A percentile compares a stretch with the other conserved stretches of the same genome.
Evolutionary conservation across 345 rosid genomes (phyloP).

Genomic region (Pistacia atlantica): DNA sequence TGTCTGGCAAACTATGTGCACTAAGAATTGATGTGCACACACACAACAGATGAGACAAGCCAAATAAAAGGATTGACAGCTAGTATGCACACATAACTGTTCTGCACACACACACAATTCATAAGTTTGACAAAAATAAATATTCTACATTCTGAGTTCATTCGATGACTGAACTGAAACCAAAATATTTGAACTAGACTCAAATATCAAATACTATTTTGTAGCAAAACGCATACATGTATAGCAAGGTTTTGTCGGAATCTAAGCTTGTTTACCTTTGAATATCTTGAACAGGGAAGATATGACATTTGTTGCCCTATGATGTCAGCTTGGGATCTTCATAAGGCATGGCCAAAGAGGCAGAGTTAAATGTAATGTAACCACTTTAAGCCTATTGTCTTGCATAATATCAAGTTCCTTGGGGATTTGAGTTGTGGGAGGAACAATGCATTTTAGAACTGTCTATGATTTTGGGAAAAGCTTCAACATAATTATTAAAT

Average conservation of each 20-base stretch:
- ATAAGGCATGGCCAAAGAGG: conserved; percentile 96
- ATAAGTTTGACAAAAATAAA: too few relatives aligned
- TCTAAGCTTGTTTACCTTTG: neutral
- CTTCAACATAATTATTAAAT: neutral
- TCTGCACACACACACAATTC: too few relatives aligned
- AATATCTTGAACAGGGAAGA: conserved; percentile 73
- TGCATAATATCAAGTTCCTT: conserved; percentile 10
- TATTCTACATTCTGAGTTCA: neutral
- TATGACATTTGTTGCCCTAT: conserved; percentile 95
- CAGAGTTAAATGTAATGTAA: conserved; percentile 70
- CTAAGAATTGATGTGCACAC: too few relatives aligned
- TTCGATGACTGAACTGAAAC: neutral
- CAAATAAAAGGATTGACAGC: too few relatives aligned
- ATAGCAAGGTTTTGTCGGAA: neutral
- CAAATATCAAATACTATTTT: neutral
- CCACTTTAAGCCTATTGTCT: neutral
- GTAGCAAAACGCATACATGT: neutral
- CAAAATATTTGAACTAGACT: neutral
- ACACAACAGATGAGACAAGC: too few relatives aligned
- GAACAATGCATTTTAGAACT: neutral
- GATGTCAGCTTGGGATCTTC: conserved; percentile 99
- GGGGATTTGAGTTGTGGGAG: neutral
- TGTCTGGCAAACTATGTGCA: too few relatives aligned
- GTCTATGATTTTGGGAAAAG: neutral
- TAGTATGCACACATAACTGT: too few relatives aligned